These are phyloP conservation scores for Penicillium sp. DNA, from an alignment of 2,329 filamentous ascomycete species.

Conservation along the genomic window DNA sequence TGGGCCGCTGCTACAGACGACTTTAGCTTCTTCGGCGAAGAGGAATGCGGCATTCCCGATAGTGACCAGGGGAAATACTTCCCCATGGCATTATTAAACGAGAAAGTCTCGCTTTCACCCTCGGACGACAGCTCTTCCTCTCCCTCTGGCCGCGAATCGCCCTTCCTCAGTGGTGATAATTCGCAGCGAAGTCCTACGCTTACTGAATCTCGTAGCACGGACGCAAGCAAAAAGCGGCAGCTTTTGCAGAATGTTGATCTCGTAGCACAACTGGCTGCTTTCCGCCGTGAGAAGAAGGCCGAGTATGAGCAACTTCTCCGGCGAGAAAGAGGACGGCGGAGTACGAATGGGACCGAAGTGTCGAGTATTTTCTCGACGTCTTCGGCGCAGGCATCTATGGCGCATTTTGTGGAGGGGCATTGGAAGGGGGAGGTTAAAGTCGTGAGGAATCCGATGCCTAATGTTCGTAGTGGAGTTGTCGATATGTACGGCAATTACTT, in stretches of 20 bases:
- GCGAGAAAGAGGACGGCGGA: slow-evolving; percentile 26
- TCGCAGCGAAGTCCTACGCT: slow-evolving; percentile 7
- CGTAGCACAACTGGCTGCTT: slow-evolving; percentile 54
- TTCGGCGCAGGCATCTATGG: slow-evolving; percentile 27
- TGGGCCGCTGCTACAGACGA: slow-evolving; percentile 61
- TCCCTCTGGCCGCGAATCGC: slow-evolving; percentile 16
- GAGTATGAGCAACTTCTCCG: slow-evolving; percentile 44
- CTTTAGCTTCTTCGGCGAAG: slow-evolving; percentile 62
- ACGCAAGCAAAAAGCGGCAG: slow-evolving; percentile 3
- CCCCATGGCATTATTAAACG: slow-evolving; percentile 44
- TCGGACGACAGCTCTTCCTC: slow-evolving; percentile 31
- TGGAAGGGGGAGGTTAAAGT: slow-evolving; percentile 62
- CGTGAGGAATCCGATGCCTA: slow-evolving; percentile 46
- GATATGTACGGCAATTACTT: slow-evolving; percentile 57
- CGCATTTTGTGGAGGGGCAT: slow-evolving; percentile 54
- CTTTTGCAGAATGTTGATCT: slow-evolving; percentile 47
- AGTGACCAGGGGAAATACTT: slow-evolving; percentile 46
- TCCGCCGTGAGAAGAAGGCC: slow-evolving; percentile 53
- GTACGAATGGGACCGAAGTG: slow-evolving; percentile 24
- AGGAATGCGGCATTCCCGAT: slow-evolving; percentile 54
- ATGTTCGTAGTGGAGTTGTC: slow-evolving; percentile 46
- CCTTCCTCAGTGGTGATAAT: slow-evolving; percentile 4
- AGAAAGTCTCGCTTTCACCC: slow-evolving; percentile 45
- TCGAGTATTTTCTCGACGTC: slow-evolving; percentile 15
- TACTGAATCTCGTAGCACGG: slow-evolving; percentile 1